phyloP scores from a whole-genome alignment of 768 basidiomycete genomes.

The Clitopilus passeckerianus region DNA sequence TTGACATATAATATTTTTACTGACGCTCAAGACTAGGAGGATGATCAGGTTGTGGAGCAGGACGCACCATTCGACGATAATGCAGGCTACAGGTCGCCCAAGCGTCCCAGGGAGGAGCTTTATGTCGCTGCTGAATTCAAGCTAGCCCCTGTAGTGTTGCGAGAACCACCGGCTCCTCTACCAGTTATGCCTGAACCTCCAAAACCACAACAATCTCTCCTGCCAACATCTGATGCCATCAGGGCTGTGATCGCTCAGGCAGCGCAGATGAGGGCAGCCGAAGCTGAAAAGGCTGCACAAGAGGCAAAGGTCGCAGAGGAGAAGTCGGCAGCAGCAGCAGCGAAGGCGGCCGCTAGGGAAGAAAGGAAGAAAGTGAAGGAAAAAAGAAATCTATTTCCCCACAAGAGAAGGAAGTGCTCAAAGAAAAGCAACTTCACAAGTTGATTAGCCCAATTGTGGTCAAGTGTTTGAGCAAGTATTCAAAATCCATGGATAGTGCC shows the following conservation, averaged over 20 bases:
- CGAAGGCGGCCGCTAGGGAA: constrained; percentile 19
- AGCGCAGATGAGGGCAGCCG: constrained; percentile 23
- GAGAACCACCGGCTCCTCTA: neutral
- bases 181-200: neutral
- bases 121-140: neutral
- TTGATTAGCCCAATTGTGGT: constrained; percentile 90
- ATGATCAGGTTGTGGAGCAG: neutral
- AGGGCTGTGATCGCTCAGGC: constrained; percentile 32
- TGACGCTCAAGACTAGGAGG: neutral
- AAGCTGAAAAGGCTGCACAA: constrained; percentile 20
- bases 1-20: neutral
- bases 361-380: constrained; percentile 30
- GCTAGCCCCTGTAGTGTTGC: neutral
- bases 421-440: constrained; percentile 80
- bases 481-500: constrained; percentile 68
- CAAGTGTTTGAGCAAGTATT: constrained; percentile 87
- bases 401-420: constrained; percentile 60
- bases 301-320: constrained; percentile 20
- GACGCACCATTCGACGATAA: neutral
- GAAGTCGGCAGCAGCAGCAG: constrained; percentile 21
- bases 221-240: constrained; percentile 16
- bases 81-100: neutral
- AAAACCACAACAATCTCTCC: constrained; percentile 6
- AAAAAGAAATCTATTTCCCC: constrained; percentile 38
- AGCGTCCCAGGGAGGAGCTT: neutral